A percentile compares a stretch with the other conserved stretches of the same genome.
These are phyloP conservation scores for Microglena sp. DNA, from an alignment of 139 green algal genomes.

Conservation along the genomic window DNA sequence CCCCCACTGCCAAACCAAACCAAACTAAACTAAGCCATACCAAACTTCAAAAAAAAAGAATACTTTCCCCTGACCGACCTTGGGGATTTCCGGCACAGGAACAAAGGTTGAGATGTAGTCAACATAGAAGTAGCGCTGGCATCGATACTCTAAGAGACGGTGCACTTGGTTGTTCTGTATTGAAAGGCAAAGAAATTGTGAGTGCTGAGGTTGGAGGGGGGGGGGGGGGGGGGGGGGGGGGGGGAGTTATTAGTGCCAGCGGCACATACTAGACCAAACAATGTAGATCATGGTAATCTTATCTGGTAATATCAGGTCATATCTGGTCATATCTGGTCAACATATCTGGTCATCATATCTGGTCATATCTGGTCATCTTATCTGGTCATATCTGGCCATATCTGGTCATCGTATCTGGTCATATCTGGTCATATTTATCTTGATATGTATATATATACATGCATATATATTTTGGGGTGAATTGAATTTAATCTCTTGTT, in stretches of 20 bases:
- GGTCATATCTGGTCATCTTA: neutral
- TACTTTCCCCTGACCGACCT: constrained; percentile 19
- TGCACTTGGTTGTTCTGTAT: neutral
- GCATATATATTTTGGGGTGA: no score
- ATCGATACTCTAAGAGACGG: constrained; percentile 41
- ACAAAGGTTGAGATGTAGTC: constrained; percentile 19
- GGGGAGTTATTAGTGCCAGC: neutral
- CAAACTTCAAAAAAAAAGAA: neutral
- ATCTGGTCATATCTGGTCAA: neutral
- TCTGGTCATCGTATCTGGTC: neutral
- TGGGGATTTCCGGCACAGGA: constrained; percentile 30
- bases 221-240: neutral
- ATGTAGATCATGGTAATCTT: no score
- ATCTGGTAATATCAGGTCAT: no score
- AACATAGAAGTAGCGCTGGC: constrained; percentile 37
- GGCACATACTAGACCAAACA: neutral
- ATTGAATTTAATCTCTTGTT: neutral
- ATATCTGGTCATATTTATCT: neutral
- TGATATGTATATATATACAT: constrained; percentile 1
- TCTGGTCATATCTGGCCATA: neutral
- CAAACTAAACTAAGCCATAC: constrained; percentile 9
- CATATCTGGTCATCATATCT: neutral
- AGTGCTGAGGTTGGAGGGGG: no score
- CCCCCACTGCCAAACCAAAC: constrained; percentile 25
- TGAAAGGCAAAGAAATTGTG: no score